Percentiles rank a stretch among this genome's conserved stretches.
These are phyloP conservation scores for Gloeostereum incarnatum DNA, from an alignment of 768 basidiomycete genomes.

Conservation along the genomic window DNA sequence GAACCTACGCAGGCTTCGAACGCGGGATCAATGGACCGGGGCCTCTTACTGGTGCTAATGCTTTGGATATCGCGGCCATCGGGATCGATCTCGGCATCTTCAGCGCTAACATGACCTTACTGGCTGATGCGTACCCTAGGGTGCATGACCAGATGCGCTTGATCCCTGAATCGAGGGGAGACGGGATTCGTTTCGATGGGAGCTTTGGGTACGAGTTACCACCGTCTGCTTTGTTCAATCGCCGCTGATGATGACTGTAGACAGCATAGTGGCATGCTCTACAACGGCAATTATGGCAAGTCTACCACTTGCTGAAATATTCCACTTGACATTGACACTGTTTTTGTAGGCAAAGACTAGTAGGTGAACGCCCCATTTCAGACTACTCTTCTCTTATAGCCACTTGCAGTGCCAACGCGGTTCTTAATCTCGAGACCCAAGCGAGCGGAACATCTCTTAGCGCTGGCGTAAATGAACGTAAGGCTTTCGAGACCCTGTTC, in stretches of 20 bases:
- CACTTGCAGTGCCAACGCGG: slow-evolving; percentile 44
- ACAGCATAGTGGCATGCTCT: slow-evolving; percentile 32
- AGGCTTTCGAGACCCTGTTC: slow-evolving; percentile 46
- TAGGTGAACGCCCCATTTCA: too few relatives aligned
- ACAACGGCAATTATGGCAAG: slow-evolving; percentile 65
- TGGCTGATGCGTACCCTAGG: slow-evolving; percentile 38
- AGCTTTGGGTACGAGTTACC: slow-evolving; percentile 25
- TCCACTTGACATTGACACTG: background rate
- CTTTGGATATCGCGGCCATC: slow-evolving; percentile 54
- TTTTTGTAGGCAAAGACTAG: slow-evolving; percentile 3
- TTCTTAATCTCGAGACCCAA: slow-evolving; percentile 51
- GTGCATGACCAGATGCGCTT: slow-evolving; percentile 47
- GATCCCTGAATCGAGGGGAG: slow-evolving; percentile 33
- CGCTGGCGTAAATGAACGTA: slow-evolving; percentile 28
- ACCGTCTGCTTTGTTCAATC: background rate
- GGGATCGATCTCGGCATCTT: slow-evolving; percentile 43
- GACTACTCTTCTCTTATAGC: too few relatives aligned
- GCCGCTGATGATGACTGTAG: background rate
- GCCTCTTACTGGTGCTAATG: slow-evolving; percentile 54
- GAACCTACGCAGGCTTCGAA: slow-evolving; percentile 41
- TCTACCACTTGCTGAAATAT: slow-evolving; percentile 11
- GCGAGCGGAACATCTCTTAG: slow-evolving; percentile 51
- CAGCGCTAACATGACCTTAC: slow-evolving; percentile 29
- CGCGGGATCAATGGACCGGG: slow-evolving; percentile 32
- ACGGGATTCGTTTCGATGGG: slow-evolving; percentile 52